These are phyloP conservation scores for Aspergillus steynii DNA, from an alignment of 495 filamentous ascomycete genomes.

Conservation along the genomic window DNA sequence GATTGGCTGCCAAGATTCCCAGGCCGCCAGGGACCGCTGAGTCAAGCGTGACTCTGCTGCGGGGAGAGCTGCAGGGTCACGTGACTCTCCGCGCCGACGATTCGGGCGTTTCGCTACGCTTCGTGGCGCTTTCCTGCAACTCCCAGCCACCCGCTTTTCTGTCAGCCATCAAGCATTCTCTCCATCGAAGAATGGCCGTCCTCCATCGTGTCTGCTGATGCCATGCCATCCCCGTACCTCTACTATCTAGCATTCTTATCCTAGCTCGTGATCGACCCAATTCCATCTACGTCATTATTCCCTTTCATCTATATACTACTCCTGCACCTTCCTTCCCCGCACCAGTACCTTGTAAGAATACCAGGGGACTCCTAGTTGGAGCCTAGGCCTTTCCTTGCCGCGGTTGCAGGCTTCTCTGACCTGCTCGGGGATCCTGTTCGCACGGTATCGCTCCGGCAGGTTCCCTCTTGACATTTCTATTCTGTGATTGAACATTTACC, in stretches of 20 bases:
- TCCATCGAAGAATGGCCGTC: not conserved
- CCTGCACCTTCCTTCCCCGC: not conserved
- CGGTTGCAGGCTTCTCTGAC: not conserved
- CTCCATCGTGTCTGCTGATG: not conserved
- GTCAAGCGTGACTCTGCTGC: not conserved
- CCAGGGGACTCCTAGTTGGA: not conserved
- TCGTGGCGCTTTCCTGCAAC: not conserved
- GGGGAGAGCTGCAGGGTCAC: not conserved
- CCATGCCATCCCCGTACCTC: not conserved
- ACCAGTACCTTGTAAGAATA: not conserved
- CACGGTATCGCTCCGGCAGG: not conserved
- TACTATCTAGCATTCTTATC: not conserved
- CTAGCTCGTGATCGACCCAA: not conserved
- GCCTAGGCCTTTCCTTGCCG: not conserved
- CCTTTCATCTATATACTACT: not conserved
- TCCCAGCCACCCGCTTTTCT: not conserved
- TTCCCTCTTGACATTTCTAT: not conserved
- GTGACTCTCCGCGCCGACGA: not conserved
- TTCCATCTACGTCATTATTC: not conserved
- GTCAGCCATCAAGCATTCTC: too few relatives aligned
- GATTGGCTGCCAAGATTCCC: not conserved
- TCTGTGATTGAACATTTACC: not conserved
- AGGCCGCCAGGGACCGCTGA: not conserved
- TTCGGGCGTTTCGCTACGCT: too few relatives aligned
- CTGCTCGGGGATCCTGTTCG: not conserved